Base-by-base conservation (phyloP, 192 early-diverging fungal genomes). In the Backusella westeae region DNA sequence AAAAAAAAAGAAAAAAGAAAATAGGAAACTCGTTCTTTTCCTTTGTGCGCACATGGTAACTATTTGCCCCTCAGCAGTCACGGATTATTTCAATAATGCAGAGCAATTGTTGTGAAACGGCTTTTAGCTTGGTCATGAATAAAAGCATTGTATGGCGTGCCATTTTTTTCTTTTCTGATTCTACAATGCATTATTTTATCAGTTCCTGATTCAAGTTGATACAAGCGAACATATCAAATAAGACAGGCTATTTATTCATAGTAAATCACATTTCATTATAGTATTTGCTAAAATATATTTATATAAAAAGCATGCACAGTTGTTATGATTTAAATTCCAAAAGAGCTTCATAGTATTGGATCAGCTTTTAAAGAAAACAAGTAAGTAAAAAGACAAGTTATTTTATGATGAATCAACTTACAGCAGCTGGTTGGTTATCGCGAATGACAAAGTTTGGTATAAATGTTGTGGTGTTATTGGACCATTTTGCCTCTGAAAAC, bases 401-500 rank as follows among this genome's bases (percentile, higher is more conserved):
- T 0, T 26, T 29, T 59, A 4, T 63, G 23, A 63, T 29, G 32
- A 34, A 8, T 2, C 5, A 7, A 68, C n/a, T 70, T 71, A 71
- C 70, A 41, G 8, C 42, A 32, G 42, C 29, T 5, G 70, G 70
- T 21, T 29, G 19, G 1, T 29, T 19, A 34, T 71, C 29, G 15
- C 70, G 70, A 46, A 71, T 41, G 12, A 71, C 8, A 17, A 23
- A 17, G 2, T 21, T 71, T 32, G 70, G 70, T 71, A 49, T 32
- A 19, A 34, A 71, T 8, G 70, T 29, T 17, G 1, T n/a, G 34
- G 39, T 34, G 8, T 49, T 39, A 44, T 46, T n/a, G 15, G 10
- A 32, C 70, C 70, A 71, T 6, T 23, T 34, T 44, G 41, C 44
- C 29, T 71, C 70, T 15, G 70, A 41, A 49, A 71, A 71, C 26